A percentile compares a stretch with the other conserved stretches of the same genome.
These are phyloP conservation scores for Eleusine indica DNA, from an alignment of 176 grass and related monocot genomes.

Conservation along the genomic window DNA sequence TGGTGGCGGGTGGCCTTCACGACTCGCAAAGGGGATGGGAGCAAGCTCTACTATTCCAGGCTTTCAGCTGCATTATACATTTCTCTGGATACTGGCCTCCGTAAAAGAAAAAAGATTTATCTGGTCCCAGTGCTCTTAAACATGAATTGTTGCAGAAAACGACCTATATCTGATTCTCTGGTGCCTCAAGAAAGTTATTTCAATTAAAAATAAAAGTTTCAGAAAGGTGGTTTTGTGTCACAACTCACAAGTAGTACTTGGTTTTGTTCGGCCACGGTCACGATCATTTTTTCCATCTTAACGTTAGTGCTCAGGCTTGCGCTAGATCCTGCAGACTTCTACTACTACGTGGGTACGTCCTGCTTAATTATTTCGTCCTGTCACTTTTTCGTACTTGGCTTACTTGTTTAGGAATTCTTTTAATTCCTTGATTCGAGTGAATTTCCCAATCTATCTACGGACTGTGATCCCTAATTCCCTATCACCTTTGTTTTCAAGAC, in stretches of 20 bases:
- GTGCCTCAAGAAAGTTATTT: too few species aligned
- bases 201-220: not conserved
- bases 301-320: not conserved
- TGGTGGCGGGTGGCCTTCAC: too few species aligned
- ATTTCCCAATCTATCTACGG: not conserved
- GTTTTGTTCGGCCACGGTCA: not conserved
- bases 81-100: not conserved
- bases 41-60: not conserved
- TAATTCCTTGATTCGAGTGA: not conserved
- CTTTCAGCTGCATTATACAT: not conserved
- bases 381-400: not conserved
- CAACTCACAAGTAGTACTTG: not conserved
- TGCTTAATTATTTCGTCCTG: not conserved
- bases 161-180: conserved; percentile 2
- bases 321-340: not conserved
- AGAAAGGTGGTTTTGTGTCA: not conserved
- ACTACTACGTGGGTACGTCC: not conserved
- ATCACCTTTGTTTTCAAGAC: not conserved
- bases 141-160: conserved; percentile 2
- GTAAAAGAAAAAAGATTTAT: too few species aligned
- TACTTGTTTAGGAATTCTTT: not conserved
- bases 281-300: not conserved
- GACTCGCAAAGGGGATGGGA: not conserved
- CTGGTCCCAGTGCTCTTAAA: not conserved
- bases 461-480: not conserved